phyloP scores from a whole-genome alignment of 164 flowering plant genomes.

The Vitis rotundifolia region DNA sequence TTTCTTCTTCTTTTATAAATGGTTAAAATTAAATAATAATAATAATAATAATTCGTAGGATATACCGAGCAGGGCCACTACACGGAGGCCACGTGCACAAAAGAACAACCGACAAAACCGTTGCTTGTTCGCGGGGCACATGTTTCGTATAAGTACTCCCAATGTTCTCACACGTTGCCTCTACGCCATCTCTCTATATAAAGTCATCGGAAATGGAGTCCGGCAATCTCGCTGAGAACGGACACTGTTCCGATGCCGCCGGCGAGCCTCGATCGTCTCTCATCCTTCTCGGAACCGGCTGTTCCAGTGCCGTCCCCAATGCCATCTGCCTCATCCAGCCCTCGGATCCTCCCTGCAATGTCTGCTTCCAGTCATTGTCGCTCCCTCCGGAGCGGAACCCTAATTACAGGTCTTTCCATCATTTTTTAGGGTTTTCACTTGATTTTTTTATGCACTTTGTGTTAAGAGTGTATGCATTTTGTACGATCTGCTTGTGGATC shows the following conservation, averaged over 20 bases:
- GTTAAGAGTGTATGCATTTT: no score
- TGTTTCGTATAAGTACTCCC: no score
- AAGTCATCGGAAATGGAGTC: constrained; percentile 17
- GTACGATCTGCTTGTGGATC: no score
- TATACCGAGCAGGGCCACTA: no score
- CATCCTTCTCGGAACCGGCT: constrained; percentile 89
- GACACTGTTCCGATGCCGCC: not conserved
- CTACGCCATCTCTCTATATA: not conserved
- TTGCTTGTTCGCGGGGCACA: no score
- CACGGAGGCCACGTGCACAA: no score
- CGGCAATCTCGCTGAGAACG: constrained; percentile 11
- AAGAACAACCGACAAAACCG: no score
- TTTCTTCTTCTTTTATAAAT: no score
- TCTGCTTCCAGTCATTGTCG: constrained; percentile 58
- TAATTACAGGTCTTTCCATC: constrained; percentile 66
- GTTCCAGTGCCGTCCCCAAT: constrained; percentile 83
- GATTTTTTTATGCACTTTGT: not conserved
- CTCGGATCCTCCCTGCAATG: constrained; percentile 77
- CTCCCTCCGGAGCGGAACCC: constrained; percentile 76
- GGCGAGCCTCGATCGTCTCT: constrained; percentile 41
- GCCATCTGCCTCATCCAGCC: constrained; percentile 81
- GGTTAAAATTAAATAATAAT: no score
- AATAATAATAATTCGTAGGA: no score
- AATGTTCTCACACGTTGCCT: not conserved
- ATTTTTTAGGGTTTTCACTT: not conserved